Base-by-base conservation (phyloP, 148 eudicot genomes). In the Agrostemma githago region DNA sequence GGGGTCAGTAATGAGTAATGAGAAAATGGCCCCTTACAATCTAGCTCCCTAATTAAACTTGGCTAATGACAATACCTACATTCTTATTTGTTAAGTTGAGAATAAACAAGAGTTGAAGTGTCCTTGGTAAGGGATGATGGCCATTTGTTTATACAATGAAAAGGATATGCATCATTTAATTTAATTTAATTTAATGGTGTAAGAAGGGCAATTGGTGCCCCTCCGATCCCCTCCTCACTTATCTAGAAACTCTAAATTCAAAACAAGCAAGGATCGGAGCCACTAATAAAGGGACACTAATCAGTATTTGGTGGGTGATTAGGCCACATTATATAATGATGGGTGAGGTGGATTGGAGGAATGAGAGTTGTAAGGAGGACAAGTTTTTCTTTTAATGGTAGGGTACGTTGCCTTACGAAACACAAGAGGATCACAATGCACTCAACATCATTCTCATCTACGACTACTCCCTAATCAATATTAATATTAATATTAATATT, bases 271-370 rank as follows among this genome's bases (percentile, higher is more conserved):
- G n/a, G 78, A 74, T 59, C n/a, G 42, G 74, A 74, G 81, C 74
- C 78, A 79, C 71, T 79, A 63, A 74, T 70, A 70, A 74, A 74
- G 78, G 74, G 71, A 74, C 82, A 79, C 72, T 79, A 70, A 64
- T 74, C 56, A 74, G 78, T 79, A 70, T 79, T 79, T 74, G 75
- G 82, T 79, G 72, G 82, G 74, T 79, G 68, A 74, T 74, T 69
- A 79, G 68, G 74, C 71, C 71, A 59, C 8, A 17, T 59, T 20
- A 48, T 68, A 58, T 78, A 74, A 61, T 69, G 44, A 68, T 19
- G 70, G 60, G 69, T 74, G 82, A 74, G 78, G 78, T 79, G 78
- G 65, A 62, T 39, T 4, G 11, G 70, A 61, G 37, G 34, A 21
- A 37, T 62, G 40, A 46, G 61, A 64, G 56, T 79, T 73, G 58